Evolutionary conservation across 352 stramenopile genomes (phyloP).

Genomic region (Phytophthora idaei): DNA sequence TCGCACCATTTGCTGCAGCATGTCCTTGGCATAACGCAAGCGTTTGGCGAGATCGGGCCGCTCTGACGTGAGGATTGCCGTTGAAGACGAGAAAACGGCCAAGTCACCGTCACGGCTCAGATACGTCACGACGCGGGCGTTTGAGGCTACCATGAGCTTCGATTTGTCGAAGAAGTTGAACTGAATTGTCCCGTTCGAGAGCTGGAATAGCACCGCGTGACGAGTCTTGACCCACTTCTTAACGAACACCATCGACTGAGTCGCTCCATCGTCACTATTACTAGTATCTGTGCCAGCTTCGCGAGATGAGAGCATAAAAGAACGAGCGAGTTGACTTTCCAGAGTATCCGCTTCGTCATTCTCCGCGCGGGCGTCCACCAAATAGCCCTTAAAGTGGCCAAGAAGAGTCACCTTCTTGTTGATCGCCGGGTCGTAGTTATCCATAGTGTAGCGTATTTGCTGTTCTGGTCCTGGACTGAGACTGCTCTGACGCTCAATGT

Average conservation of each 20-base stretch:
- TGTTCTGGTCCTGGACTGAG: slow-evolving; percentile 34
- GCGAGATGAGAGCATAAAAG: slow-evolving; percentile 27
- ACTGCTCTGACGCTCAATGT: slow-evolving; percentile 91
- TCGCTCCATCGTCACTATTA: slow-evolving; percentile 7
- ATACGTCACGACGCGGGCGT: slow-evolving; percentile 92
- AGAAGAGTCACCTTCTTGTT: slow-evolving; percentile 99
- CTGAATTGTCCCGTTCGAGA: slow-evolving; percentile 96
- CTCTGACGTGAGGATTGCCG: slow-evolving; percentile 63
- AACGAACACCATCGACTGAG: slow-evolving; percentile 89
- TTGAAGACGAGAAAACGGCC: slow-evolving; percentile 52
- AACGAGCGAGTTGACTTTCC: slow-evolving; percentile 46
- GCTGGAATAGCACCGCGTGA: slow-evolving; percentile 97
- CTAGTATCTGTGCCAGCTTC: slow-evolving; percentile 32
- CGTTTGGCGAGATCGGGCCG: slow-evolving; percentile 76
- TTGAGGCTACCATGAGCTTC: slow-evolving; percentile 93
- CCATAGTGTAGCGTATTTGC: slow-evolving; percentile 48
- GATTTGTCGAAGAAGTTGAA: slow-evolving; percentile 98
- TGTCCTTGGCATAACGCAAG: slow-evolving; percentile 95
- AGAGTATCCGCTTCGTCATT: slow-evolving; percentile 54
- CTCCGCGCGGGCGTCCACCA: slow-evolving; percentile 87
- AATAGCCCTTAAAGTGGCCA: slow-evolving; percentile 97
- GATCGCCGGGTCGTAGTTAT: slow-evolving; percentile 86
- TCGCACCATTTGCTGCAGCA: slow-evolving; percentile 93
- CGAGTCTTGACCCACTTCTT: slow-evolving; percentile 99
- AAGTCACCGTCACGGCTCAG: slow-evolving; percentile 79